Conservation (phyloP, 2,329 filamentous ascomycete species). For the Camillea tinctor region DNA sequence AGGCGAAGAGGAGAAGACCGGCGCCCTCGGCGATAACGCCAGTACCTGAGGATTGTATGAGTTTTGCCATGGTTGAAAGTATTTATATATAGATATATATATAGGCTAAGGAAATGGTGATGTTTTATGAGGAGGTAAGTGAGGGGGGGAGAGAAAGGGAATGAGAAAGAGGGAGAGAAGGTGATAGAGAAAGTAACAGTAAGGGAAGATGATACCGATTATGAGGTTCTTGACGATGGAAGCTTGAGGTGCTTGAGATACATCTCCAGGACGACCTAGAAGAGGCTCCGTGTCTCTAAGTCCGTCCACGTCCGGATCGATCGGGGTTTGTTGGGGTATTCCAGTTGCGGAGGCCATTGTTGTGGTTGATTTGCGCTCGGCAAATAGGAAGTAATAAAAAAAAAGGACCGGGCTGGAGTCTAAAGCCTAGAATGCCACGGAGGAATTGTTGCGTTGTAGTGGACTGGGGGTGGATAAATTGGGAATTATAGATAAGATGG, state of each 20-base stretch:
- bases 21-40: constrained; percentile 78
- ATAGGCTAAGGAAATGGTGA: constrained; percentile 2
- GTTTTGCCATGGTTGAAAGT: constrained; percentile 27
- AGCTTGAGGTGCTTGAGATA: constrained; percentile 63
- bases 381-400: constrained; percentile 13
- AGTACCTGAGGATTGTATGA: constrained; percentile 60
- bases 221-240: constrained; percentile 69
- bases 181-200: too few species aligned
- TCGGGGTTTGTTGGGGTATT: constrained; percentile 51
- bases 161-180: constrained; percentile 1
- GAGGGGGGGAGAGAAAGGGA: constrained; percentile 2
- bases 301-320: constrained; percentile 36
- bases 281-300: constrained; percentile 65
- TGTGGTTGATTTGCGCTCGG: constrained; percentile 1
- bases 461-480: background rate
- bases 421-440: background rate
- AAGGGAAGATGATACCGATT: constrained; percentile 58
- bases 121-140: constrained; percentile 7
- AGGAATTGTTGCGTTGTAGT: constrained; percentile 5
- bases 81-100: too few species aligned
- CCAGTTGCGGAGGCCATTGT: constrained; percentile 70
- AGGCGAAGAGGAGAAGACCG: constrained; percentile 68
- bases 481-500: background rate
- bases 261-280: constrained; percentile 70
- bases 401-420: background rate